phyloP scores from a whole-genome alignment of 441 rosid genomes.

The Gossypium schwendimanii region DNA sequence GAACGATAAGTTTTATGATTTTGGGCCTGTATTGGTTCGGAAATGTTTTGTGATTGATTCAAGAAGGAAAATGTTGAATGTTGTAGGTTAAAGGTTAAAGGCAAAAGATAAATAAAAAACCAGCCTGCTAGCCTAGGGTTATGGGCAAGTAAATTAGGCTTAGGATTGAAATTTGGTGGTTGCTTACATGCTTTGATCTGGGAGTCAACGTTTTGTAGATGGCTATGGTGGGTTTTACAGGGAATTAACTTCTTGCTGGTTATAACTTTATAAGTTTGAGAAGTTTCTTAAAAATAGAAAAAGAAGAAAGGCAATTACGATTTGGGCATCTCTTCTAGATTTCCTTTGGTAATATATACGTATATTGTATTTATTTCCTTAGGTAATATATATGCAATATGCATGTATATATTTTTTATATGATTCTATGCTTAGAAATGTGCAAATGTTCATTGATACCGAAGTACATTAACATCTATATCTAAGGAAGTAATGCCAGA shows the following conservation, averaged over 20 bases:
- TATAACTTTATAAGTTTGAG: background rate
- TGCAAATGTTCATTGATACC: background rate
- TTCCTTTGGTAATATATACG: background rate
- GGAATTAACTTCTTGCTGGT: background rate
- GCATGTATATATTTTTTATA: background rate
- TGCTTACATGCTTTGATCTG: background rate
- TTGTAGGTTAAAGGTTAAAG: background rate
- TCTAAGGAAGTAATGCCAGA: background rate
- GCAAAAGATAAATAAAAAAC: background rate
- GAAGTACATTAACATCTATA: background rate
- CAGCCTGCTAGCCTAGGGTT: background rate
- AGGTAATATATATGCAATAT: background rate
- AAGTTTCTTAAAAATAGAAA: background rate
- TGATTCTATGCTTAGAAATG: background rate
- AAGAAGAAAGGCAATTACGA: background rate
- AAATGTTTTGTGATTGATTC: background rate
- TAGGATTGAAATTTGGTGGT: background rate
- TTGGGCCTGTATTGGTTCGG: constrained; percentile 1
- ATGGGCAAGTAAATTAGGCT: background rate
- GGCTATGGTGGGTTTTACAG: background rate
- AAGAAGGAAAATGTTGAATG: background rate
- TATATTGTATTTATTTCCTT: background rate
- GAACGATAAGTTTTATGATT: background rate
- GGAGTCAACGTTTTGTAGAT: background rate
- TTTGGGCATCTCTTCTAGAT: background rate